A percentile compares a stretch with the other conserved stretches of the same genome.
Conservation (phyloP, 2,329 filamentous ascomycete species). For the Tolypocladium inflatum region DNA sequence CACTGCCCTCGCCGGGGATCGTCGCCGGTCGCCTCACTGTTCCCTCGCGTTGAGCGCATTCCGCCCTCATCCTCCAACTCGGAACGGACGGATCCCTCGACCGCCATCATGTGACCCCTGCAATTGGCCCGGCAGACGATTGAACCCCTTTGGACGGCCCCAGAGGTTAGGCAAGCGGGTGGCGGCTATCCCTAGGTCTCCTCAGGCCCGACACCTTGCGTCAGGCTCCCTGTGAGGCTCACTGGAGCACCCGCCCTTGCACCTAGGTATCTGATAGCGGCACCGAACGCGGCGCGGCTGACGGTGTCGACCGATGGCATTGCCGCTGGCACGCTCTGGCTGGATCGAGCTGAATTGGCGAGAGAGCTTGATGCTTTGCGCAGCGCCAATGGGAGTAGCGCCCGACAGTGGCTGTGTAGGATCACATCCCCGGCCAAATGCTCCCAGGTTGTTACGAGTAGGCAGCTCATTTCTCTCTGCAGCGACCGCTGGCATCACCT, state of each 20-base stretch:
- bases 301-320: neutral
- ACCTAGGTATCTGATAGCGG: neutral
- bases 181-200: neutral
- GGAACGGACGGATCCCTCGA: neutral
- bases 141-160: neutral
- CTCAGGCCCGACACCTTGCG: neutral
- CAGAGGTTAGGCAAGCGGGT: neutral
- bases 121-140: neutral
- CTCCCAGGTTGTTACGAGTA: neutral
- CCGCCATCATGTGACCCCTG: neutral
- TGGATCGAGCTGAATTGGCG: neutral
- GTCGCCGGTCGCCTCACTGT: neutral
- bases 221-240: neutral
- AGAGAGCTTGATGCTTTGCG: neutral
- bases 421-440: neutral
- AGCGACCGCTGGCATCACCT: neutral
- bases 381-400: neutral
- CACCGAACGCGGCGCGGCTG: neutral
- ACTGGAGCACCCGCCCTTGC: neutral
- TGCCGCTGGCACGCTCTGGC: neutral
- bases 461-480: neutral
- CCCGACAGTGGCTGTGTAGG: neutral
- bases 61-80: neutral
- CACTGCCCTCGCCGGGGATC: neutral
- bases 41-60: neutral